Conservation (phyloP, 73 alveolate genomes). For the Paramecium octaurelia region DNA sequence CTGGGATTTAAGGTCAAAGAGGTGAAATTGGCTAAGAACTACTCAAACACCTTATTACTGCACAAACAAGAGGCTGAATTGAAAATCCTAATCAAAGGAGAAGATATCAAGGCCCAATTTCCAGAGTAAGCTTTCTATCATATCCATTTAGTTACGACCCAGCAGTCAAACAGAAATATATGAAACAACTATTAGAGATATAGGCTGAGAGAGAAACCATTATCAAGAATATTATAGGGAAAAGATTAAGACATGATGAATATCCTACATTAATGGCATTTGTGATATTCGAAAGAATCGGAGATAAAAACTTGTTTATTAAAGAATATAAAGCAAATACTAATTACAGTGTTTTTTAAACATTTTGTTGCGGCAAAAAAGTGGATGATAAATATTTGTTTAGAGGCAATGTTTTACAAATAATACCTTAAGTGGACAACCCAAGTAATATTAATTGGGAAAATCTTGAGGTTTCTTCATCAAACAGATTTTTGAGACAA, state of each 20-base stretch:
- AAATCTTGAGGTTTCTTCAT: slow-evolving; percentile 53
- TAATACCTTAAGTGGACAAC: slow-evolving; percentile 52
- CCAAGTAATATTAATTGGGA: slow-evolving; percentile 71
- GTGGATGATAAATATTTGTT: neutral
- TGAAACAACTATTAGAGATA: slow-evolving; percentile 38
- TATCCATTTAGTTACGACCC: neutral
- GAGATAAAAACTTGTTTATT: slow-evolving; percentile 46
- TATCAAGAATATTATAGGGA: slow-evolving; percentile 4
- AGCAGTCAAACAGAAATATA: neutral
- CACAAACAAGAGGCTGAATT: slow-evolving; percentile 60
- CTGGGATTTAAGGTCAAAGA: slow-evolving; percentile 56
- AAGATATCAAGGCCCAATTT: neutral
- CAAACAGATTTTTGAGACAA: slow-evolving; percentile 34
- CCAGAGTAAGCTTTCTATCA: neutral
- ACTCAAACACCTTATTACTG: neutral
- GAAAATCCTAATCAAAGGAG: slow-evolving; percentile 25
- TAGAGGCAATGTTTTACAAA: neutral
- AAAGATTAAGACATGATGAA: slow-evolving; percentile 39
- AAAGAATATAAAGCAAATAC: slow-evolving; percentile 22
- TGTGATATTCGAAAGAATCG: slow-evolving; percentile 59
- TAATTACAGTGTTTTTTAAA: neutral
- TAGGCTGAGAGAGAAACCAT: slow-evolving; percentile 42
- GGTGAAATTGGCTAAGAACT: slow-evolving; percentile 58
- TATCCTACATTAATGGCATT: slow-evolving; percentile 65
- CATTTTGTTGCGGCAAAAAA: slow-evolving; percentile 15